Base-by-base conservation (phyloP, 106 monocot genomes). In the Chionographis japonica region DNA sequence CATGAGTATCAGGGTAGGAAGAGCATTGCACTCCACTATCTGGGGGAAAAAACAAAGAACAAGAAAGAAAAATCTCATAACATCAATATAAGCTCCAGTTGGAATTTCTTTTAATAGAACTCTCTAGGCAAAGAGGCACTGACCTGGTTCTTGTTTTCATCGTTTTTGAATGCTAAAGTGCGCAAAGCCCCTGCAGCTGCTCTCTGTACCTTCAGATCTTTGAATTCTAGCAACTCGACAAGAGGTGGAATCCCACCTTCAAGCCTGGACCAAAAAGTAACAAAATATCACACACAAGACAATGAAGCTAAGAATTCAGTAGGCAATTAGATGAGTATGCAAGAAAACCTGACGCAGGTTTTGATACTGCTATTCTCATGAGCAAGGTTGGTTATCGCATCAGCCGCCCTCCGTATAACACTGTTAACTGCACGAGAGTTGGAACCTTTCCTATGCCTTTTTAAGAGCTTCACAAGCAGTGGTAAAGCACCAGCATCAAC, bases 311-410 rank as follows among this genome's bases (percentile, higher is more conserved):
- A 56, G 15, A 43, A 67, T 49, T 56, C 13, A 35, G 36, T 18
- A 35, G 54, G 15, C 37, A 43, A 43, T 46, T 16, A 16, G 51
- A 69, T 20, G 15, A 52, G 27, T 37, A 59, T 46, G 14, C 8
- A 54, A 65, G 16, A 73, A 54, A 50, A 98, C 98, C 98, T 98
- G 76, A 93, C 90, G 72, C 20, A 76, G n/a, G 85, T 90, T 80
- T 98, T 98, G 58, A 98, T 98, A 52, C 75, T 77, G 77, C 90
- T 93, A 72, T 98, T 98, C 69, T 98, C 98, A 78, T 98, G 98
- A 79, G 98, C 98, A 69, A 98, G 90, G 63, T 98, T 98, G 13
- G 98, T 98, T 50, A 98, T 83, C 68, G 98, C 93, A 87, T 98
- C 98, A 64, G 98, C 93, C 67, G 93, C 98, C 73, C 93, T 98